Conservation (phyloP, 192 early-diverging fungal genomes). For the Phycomyces blakesleeanus region DNA sequence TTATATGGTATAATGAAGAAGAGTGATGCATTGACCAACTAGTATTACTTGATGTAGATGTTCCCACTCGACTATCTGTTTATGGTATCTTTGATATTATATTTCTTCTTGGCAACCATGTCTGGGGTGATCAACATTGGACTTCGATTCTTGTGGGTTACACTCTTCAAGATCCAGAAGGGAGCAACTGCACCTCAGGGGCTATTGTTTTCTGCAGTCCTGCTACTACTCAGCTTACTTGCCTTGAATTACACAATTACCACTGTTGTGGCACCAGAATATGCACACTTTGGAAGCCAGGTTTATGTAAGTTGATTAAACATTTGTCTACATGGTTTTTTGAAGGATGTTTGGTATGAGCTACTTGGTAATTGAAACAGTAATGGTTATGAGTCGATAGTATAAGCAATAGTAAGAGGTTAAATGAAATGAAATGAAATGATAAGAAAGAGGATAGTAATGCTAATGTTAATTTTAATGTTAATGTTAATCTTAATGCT, state of each 20-base stretch:
- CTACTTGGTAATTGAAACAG: no score
- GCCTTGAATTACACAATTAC: constrained; percentile 54
- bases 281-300: constrained; percentile 61
- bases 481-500: no score
- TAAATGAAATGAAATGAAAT: not conserved
- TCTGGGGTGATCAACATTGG: constrained; percentile 51
- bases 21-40: not conserved
- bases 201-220: constrained; percentile 46
- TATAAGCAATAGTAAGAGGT: no score
- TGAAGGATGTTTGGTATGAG: no score
- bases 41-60: constrained; percentile 18
- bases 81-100: constrained; percentile 48
- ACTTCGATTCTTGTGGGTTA: constrained; percentile 54
- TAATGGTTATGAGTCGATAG: no score
- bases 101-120: constrained; percentile 52
- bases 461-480: no score
- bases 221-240: constrained; percentile 49
- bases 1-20: no score
- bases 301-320: constrained; percentile 56
- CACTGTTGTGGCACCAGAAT: constrained; percentile 55
- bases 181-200: constrained; percentile 55
- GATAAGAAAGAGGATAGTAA: no score
- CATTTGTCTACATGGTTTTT: no score
- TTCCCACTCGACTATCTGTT: constrained; percentile 56
- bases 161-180: constrained; percentile 44